These are phyloP conservation scores for Babesia sp. DNA, from an alignment of 169 alveolate genomes.

Conservation along the genomic window DNA sequence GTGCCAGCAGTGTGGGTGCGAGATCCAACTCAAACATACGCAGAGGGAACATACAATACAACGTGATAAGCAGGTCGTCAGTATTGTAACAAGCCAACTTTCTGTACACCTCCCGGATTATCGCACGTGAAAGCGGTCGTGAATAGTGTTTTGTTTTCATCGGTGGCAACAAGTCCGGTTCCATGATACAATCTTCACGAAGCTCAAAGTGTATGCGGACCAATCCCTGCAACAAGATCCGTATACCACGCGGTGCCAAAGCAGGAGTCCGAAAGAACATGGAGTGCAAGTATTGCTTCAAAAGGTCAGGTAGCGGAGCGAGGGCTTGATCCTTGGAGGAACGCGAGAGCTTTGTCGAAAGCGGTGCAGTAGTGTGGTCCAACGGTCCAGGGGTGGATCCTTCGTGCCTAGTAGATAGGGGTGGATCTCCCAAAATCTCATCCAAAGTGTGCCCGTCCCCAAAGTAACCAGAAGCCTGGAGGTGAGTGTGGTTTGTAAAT, in stretches of 20 bases:
- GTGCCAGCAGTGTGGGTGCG: conserved; percentile 25
- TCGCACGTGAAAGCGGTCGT: conserved; percentile 73
- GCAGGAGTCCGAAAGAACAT: conserved; percentile 79
- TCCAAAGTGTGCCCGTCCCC: conserved; percentile 24
- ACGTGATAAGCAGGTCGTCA: conserved; percentile 72
- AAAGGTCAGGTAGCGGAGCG: conserved; percentile 61
- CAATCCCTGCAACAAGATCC: conserved; percentile 71
- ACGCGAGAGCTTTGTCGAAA: neutral
- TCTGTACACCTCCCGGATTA: conserved; percentile 73
- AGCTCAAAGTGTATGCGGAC: conserved; percentile 76
- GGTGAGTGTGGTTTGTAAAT: conserved; percentile 19
- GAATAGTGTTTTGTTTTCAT: conserved; percentile 59
- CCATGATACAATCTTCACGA: conserved; percentile 69
- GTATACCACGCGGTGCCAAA: conserved; percentile 75
- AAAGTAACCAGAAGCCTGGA: conserved; percentile 33
- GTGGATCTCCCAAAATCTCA: neutral
- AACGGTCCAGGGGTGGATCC: neutral
- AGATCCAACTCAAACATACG: conserved; percentile 50
- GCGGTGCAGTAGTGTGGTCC: conserved; percentile 2
- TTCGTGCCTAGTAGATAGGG: neutral
- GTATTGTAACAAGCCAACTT: conserved; percentile 74
- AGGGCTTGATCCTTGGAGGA: neutral
- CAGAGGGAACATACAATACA: conserved; percentile 46
- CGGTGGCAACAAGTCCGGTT: conserved; percentile 69
- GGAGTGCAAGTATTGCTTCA: conserved; percentile 72